A percentile compares a stretch with the other conserved stretches of the same genome.
These are phyloP conservation scores for Erodium trifolium DNA, from an alignment of 441 rosid genomes.

Conservation along the genomic window DNA sequence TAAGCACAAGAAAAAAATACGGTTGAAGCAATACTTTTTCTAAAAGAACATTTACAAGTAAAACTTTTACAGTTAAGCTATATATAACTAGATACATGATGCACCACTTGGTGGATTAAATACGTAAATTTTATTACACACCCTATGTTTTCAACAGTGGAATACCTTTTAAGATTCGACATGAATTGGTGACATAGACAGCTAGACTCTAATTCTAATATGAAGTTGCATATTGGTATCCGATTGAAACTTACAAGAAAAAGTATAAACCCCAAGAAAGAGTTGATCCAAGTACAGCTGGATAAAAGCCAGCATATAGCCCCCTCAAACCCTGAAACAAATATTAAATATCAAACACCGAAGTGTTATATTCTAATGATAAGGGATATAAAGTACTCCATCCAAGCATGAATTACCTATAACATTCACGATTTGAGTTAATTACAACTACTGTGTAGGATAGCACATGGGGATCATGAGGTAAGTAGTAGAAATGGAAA, in stretches of 20 bases:
- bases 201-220: neutral
- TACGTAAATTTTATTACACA: neutral
- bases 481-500: neutral
- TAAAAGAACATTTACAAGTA: neutral
- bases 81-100: neutral
- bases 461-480: neutral
- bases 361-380: neutral
- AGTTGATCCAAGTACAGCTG: conserved; percentile 80
- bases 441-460: neutral
- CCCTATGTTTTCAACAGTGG: neutral
- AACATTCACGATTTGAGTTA: neutral
- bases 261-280: conserved; percentile 85
- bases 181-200: neutral
- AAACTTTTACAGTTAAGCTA: neutral
- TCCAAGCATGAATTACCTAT: neutral
- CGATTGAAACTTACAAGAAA: conserved; percentile 58
- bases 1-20: neutral
- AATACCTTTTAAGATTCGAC: neutral
- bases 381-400: neutral
- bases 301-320: conserved; percentile 80
- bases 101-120: neutral
- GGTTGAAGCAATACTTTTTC: neutral
- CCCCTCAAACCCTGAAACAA: conserved; percentile 65
- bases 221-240: neutral
- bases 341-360: neutral